phyloP scores from a whole-genome alignment of 257 asterid species.

The Rubia yunnanensis region DNA sequence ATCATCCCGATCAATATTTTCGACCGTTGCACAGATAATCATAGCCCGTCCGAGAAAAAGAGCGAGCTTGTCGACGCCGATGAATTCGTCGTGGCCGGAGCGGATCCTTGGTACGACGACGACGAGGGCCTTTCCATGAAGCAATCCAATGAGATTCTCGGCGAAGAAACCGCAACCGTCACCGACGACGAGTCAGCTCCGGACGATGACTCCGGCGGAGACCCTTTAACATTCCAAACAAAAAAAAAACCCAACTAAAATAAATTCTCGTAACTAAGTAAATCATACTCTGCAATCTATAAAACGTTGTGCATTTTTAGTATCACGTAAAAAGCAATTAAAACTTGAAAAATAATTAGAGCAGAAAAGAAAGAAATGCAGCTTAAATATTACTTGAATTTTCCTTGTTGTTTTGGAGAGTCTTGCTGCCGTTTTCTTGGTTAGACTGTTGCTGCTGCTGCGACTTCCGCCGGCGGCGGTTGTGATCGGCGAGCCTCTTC shows the following conservation, averaged over 20 bases:
- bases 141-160: conserved; percentile 67
- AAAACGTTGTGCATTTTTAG: too few relatives aligned
- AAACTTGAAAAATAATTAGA: too few relatives aligned
- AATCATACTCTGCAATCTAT: neutral
- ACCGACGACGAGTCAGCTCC: conserved; percentile 57
- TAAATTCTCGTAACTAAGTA: neutral
- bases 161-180: conserved; percentile 69
- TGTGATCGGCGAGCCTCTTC: conserved; percentile 89
- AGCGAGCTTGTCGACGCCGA: conserved; percentile 39
- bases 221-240: conserved; percentile 20
- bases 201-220: conserved; percentile 60
- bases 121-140: conserved; percentile 46
- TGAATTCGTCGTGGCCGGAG: conserved; percentile 21
- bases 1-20: neutral
- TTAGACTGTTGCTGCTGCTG: conserved; percentile 40
- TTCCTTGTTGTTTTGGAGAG: conserved; percentile 22
- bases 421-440: conserved; percentile 38
- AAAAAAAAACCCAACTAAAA: neutral
- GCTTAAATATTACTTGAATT: conserved; percentile 8
- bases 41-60: conserved; percentile 40
- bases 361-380: neutral
- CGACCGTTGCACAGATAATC: conserved; percentile 3
- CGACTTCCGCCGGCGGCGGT: conserved; percentile 77
- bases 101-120: conserved; percentile 13
- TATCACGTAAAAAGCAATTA: too few relatives aligned